Evolutionary conservation across 73 alveolate genomes (phyloP).

Genomic region (Effrenium voratum): DNA sequence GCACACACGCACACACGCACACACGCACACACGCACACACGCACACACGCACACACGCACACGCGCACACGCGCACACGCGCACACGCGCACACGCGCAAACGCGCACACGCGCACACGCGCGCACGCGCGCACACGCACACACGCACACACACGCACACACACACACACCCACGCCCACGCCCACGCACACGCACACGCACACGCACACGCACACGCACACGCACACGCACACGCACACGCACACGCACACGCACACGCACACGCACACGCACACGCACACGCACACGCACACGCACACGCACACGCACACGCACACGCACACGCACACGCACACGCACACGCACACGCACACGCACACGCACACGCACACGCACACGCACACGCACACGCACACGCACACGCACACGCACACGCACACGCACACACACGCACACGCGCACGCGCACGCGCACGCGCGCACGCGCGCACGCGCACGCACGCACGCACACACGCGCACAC

Average conservation of each 20-base stretch:
- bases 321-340: slow-evolving; percentile 10
- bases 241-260: slow-evolving; percentile 13
- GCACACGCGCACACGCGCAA: background rate
- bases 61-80: background rate
- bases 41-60: slow-evolving; percentile 1
- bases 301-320: slow-evolving; percentile 1
- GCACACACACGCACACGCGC: background rate
- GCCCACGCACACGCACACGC: slow-evolving; percentile 1
- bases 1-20: no score
- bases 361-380: slow-evolving; percentile 13
- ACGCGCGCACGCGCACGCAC: background rate
- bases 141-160: background rate
- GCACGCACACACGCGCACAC: background rate
- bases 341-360: slow-evolving; percentile 10
- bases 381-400: slow-evolving; percentile 10
- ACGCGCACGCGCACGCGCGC: background rate
- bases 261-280: slow-evolving; percentile 10
- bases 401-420: slow-evolving; percentile 6
- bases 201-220: slow-evolving; percentile 10
- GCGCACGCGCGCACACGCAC: background rate
- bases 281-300: background rate
- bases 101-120: background rate
- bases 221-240: slow-evolving; percentile 10
- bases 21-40: no score
- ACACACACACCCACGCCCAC: no score